Evolutionary conservation across 2,329 filamentous ascomycete genomes (phyloP), one percentile per base, ranked within the genome.

Genomic region (Fusarium armeniacum): DNA sequence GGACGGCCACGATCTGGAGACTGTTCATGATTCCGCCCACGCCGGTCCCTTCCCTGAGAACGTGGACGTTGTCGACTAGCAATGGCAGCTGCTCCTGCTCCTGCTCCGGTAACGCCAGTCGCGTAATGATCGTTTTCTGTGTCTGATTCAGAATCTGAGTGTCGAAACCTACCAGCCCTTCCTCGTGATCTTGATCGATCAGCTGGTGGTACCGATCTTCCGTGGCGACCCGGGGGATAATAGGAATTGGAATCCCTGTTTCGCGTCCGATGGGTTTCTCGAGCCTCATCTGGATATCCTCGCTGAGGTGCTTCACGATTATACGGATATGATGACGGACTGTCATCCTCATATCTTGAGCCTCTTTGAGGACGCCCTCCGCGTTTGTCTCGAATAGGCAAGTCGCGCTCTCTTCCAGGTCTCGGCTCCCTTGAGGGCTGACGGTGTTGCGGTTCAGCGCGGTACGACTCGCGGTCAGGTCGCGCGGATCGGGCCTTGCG

Each of bases 1-100:
- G 68, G 70, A 5, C 73, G 75, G 24, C 74, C 75, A 9, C 75
- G 70, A 6, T 65, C 57, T 5, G 75, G 71, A 5, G 70, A 72
- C 22, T 47, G 55, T 28, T 53, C 58, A 6, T 46, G 16, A 13
- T 35, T 69, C 20, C 73, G 55, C 20, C 60, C 69, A 22, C 51
- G 43, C 10, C 55, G 57, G 10, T 70, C 63, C n/a, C 71, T 63
- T 35, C 69, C 67, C 26, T 74, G 75, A 15, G 76, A 77, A 18
- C 67, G 67, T 6, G 71, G 70, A 0, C 71, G 71, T 13, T 68
- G 74, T 38, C 62, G 66, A 53, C 67, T 26, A 8, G 41, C 43
- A 15, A 53, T 59, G 49, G 40, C 61, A 53, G 47, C 62, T 2
- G 56, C 62, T 18, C 60, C 65, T 6, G 47, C 61, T 28, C 60